phyloP scores from a whole-genome alignment of 371 early-diverging fungal genomes.

The Synchytrium microbalum region DNA sequence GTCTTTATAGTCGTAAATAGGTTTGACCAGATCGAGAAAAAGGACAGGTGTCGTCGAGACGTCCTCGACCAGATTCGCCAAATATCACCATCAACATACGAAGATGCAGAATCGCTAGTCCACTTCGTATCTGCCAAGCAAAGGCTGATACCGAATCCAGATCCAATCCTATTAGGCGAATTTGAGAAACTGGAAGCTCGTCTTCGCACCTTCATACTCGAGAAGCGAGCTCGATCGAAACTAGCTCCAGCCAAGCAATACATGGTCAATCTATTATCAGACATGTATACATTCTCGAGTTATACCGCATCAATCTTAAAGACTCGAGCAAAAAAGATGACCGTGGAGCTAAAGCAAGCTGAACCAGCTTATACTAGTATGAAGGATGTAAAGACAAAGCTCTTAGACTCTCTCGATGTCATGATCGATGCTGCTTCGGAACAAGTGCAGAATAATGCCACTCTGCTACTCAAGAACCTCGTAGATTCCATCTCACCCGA shows the following conservation, averaged over 20 bases:
- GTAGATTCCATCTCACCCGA: too few species aligned
- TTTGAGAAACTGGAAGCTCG: slow-evolving; percentile 76
- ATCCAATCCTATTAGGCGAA: slow-evolving; percentile 23
- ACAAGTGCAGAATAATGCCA: too few species aligned
- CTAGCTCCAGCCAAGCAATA: slow-evolving; percentile 89
- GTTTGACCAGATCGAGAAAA: slow-evolving; percentile 89
- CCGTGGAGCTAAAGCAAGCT: too few species aligned
- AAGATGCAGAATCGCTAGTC: slow-evolving; percentile 82
- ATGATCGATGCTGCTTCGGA: too few species aligned
- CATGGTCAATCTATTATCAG: slow-evolving; percentile 64
- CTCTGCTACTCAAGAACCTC: too few species aligned
- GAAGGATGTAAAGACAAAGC: too few species aligned
- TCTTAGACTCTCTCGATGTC: too few species aligned
- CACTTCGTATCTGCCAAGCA: slow-evolving; percentile 89
- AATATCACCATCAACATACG: slow-evolving; percentile 87
- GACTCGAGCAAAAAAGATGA: too few species aligned
- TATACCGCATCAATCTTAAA: too few species aligned
- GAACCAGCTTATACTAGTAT: too few species aligned
- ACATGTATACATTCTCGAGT: too few species aligned
- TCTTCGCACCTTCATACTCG: slow-evolving; percentile 84
- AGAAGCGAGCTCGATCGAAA: slow-evolving; percentile 90
- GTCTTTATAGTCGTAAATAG: slow-evolving; percentile 96
- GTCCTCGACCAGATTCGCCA: slow-evolving; percentile 90
- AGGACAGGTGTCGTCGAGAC: slow-evolving; percentile 83
- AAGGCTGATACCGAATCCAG: slow-evolving; percentile 36